Conservation (phyloP, 1,139 yeast genomes). For the Taphrina sp. region DNA sequence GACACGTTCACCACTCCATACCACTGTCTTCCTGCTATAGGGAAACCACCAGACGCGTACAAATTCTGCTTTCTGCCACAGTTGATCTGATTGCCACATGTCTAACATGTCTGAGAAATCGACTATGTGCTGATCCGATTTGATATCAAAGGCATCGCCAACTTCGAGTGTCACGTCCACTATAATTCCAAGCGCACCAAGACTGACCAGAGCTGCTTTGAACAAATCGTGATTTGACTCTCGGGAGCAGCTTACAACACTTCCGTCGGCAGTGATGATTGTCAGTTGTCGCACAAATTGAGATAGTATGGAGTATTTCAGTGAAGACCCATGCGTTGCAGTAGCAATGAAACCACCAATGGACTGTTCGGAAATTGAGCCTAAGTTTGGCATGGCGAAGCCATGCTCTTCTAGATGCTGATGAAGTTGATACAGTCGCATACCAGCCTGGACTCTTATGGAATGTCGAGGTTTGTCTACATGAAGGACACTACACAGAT, state of each 20-base stretch:
- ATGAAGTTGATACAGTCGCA: constrained; percentile 75
- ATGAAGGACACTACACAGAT: constrained; percentile 58
- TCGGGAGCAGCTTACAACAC: constrained; percentile 67
- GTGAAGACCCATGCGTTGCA: constrained; percentile 95
- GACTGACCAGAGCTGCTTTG: constrained; percentile 77
- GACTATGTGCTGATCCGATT: constrained; percentile 77
- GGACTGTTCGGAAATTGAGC: constrained; percentile 91
- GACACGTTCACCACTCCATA: constrained; percentile 81
- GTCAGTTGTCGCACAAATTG: constrained; percentile 81
- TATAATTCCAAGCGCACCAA: constrained; percentile 90
- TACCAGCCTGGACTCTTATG: constrained; percentile 90
- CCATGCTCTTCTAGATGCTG: constrained; percentile 60
- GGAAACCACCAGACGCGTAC: constrained; percentile 98
- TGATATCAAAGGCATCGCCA: constrained; percentile 78
- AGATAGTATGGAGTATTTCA: constrained; percentile 84
- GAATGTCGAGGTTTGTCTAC: constrained; percentile 52
- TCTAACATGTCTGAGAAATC: constrained; percentile 67
- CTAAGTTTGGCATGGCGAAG: constrained; percentile 84
- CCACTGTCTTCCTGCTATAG: constrained; percentile 74
- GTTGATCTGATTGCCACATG: constrained; percentile 55
- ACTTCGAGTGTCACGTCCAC: constrained; percentile 83
- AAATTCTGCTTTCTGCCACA: constrained; percentile 90
- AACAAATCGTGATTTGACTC: constrained; percentile 66
- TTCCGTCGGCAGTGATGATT: constrained; percentile 69
- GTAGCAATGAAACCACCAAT: constrained; percentile 92